Evolutionary conservation across 768 basidiomycete genomes (phyloP).

Genomic region (Ramaria sp.): DNA sequence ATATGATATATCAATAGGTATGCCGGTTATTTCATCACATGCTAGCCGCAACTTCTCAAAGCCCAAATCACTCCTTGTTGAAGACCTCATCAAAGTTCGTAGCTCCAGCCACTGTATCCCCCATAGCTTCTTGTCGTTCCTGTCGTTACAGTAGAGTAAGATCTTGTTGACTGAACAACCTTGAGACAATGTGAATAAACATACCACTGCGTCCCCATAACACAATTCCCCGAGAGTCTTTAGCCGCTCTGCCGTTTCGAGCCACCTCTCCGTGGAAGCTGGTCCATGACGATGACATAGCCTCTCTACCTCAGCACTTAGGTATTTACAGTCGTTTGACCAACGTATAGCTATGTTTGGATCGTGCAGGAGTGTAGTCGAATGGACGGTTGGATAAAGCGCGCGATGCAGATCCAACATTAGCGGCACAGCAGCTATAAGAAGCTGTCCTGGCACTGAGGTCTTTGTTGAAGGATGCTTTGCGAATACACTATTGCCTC

Average conservation of each 20-base stretch:
- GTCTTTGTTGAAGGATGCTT: not conserved
- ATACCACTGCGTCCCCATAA: conserved; percentile 61
- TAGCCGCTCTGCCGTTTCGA: conserved; percentile 40
- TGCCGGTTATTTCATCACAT: too few relatives aligned
- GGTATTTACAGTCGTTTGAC: conserved; percentile 72
- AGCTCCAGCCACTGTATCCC: conserved; percentile 39
- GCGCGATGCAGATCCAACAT: conserved; percentile 74
- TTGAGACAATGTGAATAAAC: conserved; percentile 19
- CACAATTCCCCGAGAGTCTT: conserved; percentile 52
- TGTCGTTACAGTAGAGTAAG: conserved; percentile 16
- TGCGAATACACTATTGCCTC: conserved; percentile 8
- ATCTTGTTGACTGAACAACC: not conserved
- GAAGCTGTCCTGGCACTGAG: conserved; percentile 30
- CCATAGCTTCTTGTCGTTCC: conserved; percentile 33
- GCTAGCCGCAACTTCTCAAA: too few relatives aligned
- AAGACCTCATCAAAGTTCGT: conserved; percentile 65
- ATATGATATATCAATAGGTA: too few relatives aligned
- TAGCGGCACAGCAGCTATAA: conserved; percentile 51
- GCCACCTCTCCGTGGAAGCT: conserved; percentile 28
- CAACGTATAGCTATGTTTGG: conserved; percentile 57
- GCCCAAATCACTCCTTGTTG: too few relatives aligned
- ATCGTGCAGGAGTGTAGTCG: conserved; percentile 31
- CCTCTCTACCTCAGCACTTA: conserved; percentile 41
- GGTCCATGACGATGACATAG: conserved; percentile 20
- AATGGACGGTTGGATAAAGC: conserved; percentile 57